Evolutionary conservation across 2,329 filamentous ascomycete genomes (phyloP).

Genomic region (Sporothrix mexicana): DNA sequence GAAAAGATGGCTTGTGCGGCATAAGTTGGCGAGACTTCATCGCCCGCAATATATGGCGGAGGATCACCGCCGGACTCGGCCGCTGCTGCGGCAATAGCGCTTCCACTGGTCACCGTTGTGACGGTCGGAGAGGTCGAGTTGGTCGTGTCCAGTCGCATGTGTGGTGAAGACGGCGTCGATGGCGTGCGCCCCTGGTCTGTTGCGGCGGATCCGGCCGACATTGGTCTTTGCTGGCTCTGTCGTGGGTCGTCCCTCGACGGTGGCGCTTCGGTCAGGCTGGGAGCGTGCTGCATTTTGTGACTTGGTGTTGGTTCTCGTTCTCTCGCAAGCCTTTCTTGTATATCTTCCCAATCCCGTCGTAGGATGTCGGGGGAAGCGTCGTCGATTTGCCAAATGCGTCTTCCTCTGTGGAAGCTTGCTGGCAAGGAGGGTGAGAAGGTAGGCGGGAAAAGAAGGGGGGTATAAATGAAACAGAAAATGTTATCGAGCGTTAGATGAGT

Average conservation of each 20-base stretch:
- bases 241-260: constrained; percentile 40
- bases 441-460: background rate
- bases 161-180: constrained; percentile 43
- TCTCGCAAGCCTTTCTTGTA: background rate
- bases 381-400: background rate
- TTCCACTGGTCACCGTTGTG: constrained; percentile 54
- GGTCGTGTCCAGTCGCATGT: constrained; percentile 55
- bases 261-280: constrained; percentile 44
- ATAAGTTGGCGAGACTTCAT: constrained; percentile 55
- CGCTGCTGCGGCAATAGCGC: constrained; percentile 43
- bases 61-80: constrained; percentile 56
- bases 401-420: background rate
- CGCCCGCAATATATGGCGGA: constrained; percentile 54
- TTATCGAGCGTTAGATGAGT: background rate
- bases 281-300: constrained; percentile 44
- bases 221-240: constrained; percentile 38
- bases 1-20: constrained; percentile 59
- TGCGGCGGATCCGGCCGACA: constrained; percentile 35
- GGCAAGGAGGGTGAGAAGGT: no score
- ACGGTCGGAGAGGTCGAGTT: constrained; percentile 61
- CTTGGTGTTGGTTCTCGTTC: background rate
- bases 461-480: background rate
- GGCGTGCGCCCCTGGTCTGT: constrained; percentile 38
- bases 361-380: background rate
- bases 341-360: background rate